Conservation (phyloP, 148 eudicot species). For the Rhododendron henanense region DNA sequence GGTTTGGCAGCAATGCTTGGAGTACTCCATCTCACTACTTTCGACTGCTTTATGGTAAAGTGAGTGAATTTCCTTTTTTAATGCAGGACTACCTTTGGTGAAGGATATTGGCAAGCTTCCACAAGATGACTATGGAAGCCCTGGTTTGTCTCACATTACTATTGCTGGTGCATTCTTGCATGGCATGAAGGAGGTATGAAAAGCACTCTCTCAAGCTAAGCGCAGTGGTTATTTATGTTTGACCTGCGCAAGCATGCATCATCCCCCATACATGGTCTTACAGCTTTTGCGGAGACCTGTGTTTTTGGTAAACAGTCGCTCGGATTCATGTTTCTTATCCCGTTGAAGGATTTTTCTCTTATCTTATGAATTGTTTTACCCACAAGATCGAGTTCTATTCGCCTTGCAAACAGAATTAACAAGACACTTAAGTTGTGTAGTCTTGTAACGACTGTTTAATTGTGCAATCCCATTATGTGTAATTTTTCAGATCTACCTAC, state of each 20-base stretch:
- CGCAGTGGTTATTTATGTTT: not conserved
- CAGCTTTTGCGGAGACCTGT: not conserved
- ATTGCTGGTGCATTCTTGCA: constrained; percentile 68
- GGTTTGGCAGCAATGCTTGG: not conserved
- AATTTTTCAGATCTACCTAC: not conserved
- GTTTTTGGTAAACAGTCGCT: not conserved
- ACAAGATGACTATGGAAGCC: constrained; percentile 55
- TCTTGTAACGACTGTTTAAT: not conserved
- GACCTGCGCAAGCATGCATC: not conserved
- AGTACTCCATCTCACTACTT: not conserved
- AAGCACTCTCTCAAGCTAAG: not conserved
- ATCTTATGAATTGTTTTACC: not conserved
- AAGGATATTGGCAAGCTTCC: constrained; percentile 63
- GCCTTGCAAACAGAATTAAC: not conserved
- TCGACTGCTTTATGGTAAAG: not conserved
- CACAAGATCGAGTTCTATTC: not conserved
- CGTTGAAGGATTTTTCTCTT: too few species aligned
- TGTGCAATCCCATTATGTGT: not conserved
- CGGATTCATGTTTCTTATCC: not conserved
- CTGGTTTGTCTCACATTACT: constrained; percentile 75
- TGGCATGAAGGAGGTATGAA: constrained; percentile 67
- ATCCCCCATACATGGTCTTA: not conserved
- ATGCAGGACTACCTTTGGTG: constrained; percentile 64
- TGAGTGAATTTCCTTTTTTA: not conserved
- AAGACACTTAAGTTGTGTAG: not conserved